Base-by-base conservation (phyloP, 2,329 filamentous ascomycete genomes). In the Fusarium pseudograminearum region DNA sequence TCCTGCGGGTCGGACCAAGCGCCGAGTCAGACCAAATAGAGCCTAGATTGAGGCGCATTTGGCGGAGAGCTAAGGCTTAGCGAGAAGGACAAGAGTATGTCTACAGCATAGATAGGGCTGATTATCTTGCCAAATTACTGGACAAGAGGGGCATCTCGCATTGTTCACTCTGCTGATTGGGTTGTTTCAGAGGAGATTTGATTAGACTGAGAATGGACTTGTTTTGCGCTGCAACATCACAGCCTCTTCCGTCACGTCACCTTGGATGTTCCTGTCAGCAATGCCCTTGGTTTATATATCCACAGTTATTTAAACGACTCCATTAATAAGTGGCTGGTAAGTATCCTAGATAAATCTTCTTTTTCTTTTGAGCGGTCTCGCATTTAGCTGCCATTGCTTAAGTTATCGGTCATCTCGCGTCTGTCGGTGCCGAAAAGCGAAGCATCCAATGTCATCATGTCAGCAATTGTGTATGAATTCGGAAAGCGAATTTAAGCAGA, bases 41-140 rank as follows among this genome's bases (percentile, higher is more conserved):
- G 67, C 50, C 31, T 70, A 70, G 67, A n/a, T 38, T 33, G 61
- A 66, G 63, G 61, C 63, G 48, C 61, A 66, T 50, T 65, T 61
- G 30, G 47, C 46, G 61, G 61, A 47, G 61, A 61, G 59, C 59
- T 64, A 58, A 65, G 44, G 61, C 50, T 64, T 64, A 57, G 61
- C 53, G 61, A 48, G 38, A 18, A 24, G 7, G 26, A 41, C 31
- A n/a, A 45, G 45, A 20, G 20, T 20, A 20, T 20, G 8, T 36
- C 18, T 20, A 40, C 33, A 51, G 33, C 51, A 34, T 55, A 67
- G 64, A 42, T 61, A 67, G 62, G 62, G 62, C 64, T 67, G 62
- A 66, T 33, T 51, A 33, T 33, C 24, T 22, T 46, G 44, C 20
- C 28, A 44, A 36, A 18, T 34, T 34, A 15, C 40, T 18, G 20